Conservation (phyloP, 768 basidiomycete genomes). For the Hysterangium stoloniferum region DNA sequence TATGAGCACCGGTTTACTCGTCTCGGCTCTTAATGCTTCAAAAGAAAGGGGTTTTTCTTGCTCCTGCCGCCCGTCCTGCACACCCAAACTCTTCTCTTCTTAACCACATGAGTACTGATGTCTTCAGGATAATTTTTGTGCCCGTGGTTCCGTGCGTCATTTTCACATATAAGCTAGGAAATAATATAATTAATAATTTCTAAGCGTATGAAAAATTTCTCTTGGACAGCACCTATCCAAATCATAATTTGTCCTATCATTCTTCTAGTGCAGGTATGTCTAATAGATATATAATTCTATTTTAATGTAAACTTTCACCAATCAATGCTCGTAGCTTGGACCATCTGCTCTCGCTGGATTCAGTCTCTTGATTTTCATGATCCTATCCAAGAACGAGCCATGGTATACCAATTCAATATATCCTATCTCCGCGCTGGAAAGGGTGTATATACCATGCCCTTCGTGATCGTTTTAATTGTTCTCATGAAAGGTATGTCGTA, state of each 20-base stretch:
- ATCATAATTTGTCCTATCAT: slow-evolving; percentile 51
- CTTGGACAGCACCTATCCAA: slow-evolving; percentile 65
- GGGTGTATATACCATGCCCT: slow-evolving; percentile 40
- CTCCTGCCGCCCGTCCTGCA: slow-evolving; percentile 55
- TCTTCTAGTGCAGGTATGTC: slow-evolving; percentile 45
- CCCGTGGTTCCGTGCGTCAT: slow-evolving; percentile 44
- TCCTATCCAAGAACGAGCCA: slow-evolving; percentile 59
- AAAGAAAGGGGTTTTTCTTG: slow-evolving; percentile 58
- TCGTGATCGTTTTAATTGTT: slow-evolving; percentile 41
- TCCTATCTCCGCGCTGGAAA: slow-evolving; percentile 51
- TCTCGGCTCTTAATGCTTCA: slow-evolving; percentile 56
- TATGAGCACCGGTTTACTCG: slow-evolving; percentile 58
- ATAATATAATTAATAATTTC: too few species aligned
- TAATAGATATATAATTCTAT: slow-evolving; percentile 5
- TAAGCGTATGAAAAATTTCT: background rate
- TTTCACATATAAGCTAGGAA: too few species aligned
- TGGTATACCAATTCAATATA: slow-evolving; percentile 48
- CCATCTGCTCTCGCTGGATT: slow-evolving; percentile 67
- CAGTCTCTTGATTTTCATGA: slow-evolving; percentile 52
- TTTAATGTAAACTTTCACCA: background rate
- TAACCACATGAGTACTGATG: slow-evolving; percentile 61
- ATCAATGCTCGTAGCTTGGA: slow-evolving; percentile 40
- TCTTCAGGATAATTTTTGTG: slow-evolving; percentile 54
- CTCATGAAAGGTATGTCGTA: slow-evolving; percentile 47
- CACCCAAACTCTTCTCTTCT: slow-evolving; percentile 54